Conservation (phyloP, 495 filamentous ascomycete species). For the Xylaria grammica region DNA sequence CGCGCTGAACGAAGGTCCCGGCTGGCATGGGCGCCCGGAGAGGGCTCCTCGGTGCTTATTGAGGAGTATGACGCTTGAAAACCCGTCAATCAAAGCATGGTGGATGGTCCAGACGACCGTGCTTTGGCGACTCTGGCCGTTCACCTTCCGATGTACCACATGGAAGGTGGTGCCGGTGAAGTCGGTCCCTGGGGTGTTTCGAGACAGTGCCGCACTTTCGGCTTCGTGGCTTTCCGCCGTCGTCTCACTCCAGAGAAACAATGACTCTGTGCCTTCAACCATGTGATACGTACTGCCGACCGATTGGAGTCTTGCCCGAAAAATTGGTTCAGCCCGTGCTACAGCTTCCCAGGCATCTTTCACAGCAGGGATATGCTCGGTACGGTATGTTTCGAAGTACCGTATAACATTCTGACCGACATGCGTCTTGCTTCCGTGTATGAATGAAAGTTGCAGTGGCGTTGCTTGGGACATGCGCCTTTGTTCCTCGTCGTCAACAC, state of each 20-base stretch:
- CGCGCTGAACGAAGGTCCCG: constrained; percentile 8
- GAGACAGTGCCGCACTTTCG: neutral
- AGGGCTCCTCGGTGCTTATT: constrained; percentile 20
- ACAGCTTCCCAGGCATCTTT: constrained; percentile 30
- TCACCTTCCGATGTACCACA: constrained; percentile 15
- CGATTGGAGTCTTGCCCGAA: constrained; percentile 15
- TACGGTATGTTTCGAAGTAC: constrained; percentile 19
- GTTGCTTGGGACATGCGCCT: neutral
- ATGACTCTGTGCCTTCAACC: neutral
- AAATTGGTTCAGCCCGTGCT: constrained; percentile 26
- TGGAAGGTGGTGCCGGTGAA: constrained; percentile 14
- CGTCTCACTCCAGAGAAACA: constrained; percentile 1
- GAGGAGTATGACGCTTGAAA: constrained; percentile 26
- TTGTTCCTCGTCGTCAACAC: neutral
- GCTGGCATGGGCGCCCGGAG: neutral
- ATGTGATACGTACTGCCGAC: neutral
- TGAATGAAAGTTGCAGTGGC: neutral
- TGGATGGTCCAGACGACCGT: constrained; percentile 31
- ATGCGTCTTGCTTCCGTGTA: neutral
- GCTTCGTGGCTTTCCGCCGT: neutral
- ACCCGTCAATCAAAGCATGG: constrained; percentile 33
- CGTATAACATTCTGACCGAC: constrained; percentile 12
- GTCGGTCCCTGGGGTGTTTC: constrained; percentile 1
- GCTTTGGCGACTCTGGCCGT: constrained; percentile 11
- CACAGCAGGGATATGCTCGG: constrained; percentile 13